These are phyloP conservation scores for Haplosporangium sp. DNA, from an alignment of 371 early-diverging fungal genomes.

Conservation along the genomic window DNA sequence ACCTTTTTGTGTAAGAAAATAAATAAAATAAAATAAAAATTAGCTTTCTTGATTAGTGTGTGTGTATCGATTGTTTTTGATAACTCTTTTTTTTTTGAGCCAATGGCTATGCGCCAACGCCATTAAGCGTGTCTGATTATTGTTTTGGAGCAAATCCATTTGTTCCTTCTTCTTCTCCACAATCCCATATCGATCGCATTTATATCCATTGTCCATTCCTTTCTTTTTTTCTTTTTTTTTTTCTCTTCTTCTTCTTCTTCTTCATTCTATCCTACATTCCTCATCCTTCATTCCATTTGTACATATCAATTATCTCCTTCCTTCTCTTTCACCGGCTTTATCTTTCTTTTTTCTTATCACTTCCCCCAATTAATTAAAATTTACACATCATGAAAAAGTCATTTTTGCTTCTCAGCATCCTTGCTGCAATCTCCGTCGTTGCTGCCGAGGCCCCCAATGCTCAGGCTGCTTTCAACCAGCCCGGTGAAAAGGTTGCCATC, in stretches of 20 bases:
- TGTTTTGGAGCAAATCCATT: not conserved
- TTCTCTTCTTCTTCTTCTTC: not conserved
- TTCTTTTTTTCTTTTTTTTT: not conserved
- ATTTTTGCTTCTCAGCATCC: constrained; percentile 44
- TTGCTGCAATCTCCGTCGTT: constrained; percentile 54
- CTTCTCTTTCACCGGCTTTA: too few relatives aligned
- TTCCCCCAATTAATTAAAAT: not conserved
- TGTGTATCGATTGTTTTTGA: not conserved
- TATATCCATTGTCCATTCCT: not conserved
- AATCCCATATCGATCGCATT: not conserved
- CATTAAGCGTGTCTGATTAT: not conserved
- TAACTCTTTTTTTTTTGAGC: not conserved
- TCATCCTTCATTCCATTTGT: not conserved
- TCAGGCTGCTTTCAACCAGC: constrained; percentile 37
- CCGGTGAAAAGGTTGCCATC: constrained; percentile 42
- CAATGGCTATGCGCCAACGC: constrained; percentile 32
- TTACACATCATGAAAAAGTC: constrained; percentile 42
- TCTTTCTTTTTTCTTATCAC: constrained; percentile 1
- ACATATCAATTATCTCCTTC: not conserved
- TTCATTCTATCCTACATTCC: not conserved
- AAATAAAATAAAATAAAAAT: not conserved
- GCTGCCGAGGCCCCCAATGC: constrained; percentile 51
- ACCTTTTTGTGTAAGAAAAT: not conserved
- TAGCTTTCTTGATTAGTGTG: too few relatives aligned
- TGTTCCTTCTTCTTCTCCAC: not conserved